Percentiles rank a stretch among this genome's conserved stretches.
Evolutionary conservation across 176 grass and related monocot species (phyloP).

Genomic region (Tillandsia fasciculata): DNA sequence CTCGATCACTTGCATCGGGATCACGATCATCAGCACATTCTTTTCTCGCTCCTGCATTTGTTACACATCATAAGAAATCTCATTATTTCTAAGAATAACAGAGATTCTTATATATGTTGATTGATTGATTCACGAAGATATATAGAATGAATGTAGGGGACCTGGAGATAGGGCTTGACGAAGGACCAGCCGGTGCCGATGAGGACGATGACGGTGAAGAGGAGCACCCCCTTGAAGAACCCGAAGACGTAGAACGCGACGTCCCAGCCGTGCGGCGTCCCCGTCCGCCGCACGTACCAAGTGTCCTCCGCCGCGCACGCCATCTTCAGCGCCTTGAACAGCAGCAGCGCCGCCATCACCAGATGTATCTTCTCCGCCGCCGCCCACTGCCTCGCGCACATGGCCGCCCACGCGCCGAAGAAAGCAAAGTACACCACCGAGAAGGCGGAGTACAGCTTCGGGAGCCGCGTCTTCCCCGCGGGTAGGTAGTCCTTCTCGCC

Average conservation of each 20-base stretch:
- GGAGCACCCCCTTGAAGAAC: conserved; percentile 58
- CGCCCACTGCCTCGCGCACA: conserved; percentile 20
- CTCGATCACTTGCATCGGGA: conserved; percentile 50
- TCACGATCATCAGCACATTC: conserved; percentile 52
- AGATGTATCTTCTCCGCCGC: conserved; percentile 38
- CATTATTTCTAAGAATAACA: not conserved
- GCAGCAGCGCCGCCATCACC: conserved; percentile 45
- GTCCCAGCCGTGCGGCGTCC: conserved; percentile 60
- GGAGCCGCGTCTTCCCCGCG: conserved; percentile 34
- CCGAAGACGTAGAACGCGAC: conserved; percentile 64
- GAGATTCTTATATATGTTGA: no score
- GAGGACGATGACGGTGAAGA: conserved; percentile 62
- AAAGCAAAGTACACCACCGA: conserved; percentile 32
- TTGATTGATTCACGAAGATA: not conserved
- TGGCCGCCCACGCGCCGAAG: conserved; percentile 22
- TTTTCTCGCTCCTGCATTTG: conserved; percentile 42
- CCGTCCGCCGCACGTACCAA: conserved; percentile 45
- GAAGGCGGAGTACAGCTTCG: conserved; percentile 33
- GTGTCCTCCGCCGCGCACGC: conserved; percentile 53
- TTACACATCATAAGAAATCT: not conserved
- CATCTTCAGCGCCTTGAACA: conserved; percentile 68
- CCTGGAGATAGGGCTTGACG: conserved; percentile 60
- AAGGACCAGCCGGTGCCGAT: conserved; percentile 75
- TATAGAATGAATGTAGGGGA: not conserved
- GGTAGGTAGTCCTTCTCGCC: conserved; percentile 34